A percentile compares a stretch with the other conserved stretches of the same genome.
Evolutionary conservation across 805 yeast species (phyloP).

Genomic region (Schwanniomyces polymorphus): DNA sequence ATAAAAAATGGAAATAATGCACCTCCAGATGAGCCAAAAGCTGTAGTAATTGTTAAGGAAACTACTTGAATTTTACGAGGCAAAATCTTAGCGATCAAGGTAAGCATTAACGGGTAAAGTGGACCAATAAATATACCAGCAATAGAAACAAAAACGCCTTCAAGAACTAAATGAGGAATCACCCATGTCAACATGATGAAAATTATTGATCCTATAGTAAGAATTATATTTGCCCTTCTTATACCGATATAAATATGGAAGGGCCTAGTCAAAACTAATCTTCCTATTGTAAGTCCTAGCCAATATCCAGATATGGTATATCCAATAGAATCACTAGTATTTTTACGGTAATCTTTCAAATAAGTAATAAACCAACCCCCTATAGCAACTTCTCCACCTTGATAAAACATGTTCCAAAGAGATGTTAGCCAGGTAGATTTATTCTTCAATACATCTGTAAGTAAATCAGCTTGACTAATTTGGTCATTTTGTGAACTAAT

Average conservation of each 20-base stretch:
- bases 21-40: conserved; percentile 61
- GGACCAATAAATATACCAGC: conserved; percentile 70
- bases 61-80: conserved; percentile 54
- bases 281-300: conserved; percentile 68
- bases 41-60: conserved; percentile 51
- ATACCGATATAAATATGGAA: conserved; percentile 43
- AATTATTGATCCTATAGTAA: conserved; percentile 31
- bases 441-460: conserved; percentile 38
- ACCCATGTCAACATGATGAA: conserved; percentile 50
- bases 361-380: conserved; percentile 75
- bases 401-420: conserved; percentile 56
- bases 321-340: conserved; percentile 49
- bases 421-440: conserved; percentile 50
- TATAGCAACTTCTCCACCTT: conserved; percentile 68
- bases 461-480: conserved; percentile 16
- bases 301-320: conserved; percentile 70
- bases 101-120: conserved; percentile 54
- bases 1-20: conserved; percentile 54
- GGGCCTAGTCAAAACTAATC: conserved; percentile 49
- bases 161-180: conserved; percentile 41
- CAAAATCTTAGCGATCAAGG: conserved; percentile 42
- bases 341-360: conserved; percentile 53
- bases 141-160: conserved; percentile 47
- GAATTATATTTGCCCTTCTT: conserved; percentile 41
- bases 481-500: background rate